These are phyloP conservation scores for Clitopilus passeckerianus DNA, from an alignment of 768 basidiomycete genomes.

Conservation along the genomic window DNA sequence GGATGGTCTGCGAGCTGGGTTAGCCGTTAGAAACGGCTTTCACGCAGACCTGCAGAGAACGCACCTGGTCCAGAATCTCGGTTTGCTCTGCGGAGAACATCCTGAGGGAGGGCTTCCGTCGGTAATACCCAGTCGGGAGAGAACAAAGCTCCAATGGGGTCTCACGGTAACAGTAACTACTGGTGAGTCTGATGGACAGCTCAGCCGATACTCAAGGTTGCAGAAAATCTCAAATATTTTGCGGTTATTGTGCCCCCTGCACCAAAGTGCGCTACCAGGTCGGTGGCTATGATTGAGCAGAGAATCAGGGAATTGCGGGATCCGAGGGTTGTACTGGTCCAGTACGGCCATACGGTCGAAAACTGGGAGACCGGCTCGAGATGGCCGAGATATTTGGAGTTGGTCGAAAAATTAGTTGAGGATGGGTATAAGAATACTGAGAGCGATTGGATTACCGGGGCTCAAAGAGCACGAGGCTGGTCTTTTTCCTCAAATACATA, in stretches of 20 bases:
- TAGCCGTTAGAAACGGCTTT: background rate
- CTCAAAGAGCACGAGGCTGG: background rate
- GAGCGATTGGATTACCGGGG: background rate
- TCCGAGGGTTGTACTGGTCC: slow-evolving; percentile 14
- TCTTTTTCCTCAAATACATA: background rate
- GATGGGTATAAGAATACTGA: slow-evolving; percentile 4
- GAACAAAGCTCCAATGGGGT: no score
- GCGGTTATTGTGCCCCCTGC: slow-evolving; percentile 12
- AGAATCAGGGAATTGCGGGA: slow-evolving; percentile 15
- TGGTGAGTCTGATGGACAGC: slow-evolving; percentile 16
- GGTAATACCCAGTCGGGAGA: no score
- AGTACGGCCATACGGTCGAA: slow-evolving; percentile 10
- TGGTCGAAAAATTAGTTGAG: slow-evolving; percentile 13
- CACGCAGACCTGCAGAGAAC: background rate
- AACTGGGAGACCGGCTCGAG: slow-evolving; percentile 11
- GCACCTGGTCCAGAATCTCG: background rate
- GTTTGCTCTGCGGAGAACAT: background rate
- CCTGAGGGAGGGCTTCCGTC: no score
- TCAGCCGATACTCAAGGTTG: slow-evolving; percentile 13
- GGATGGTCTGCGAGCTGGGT: no score
- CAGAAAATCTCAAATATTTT: slow-evolving; percentile 14
- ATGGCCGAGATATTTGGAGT: slow-evolving; percentile 11
- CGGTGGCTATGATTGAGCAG: slow-evolving; percentile 7
- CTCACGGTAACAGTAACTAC: no score
- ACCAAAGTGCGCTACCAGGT: slow-evolving; percentile 7